phyloP scores from a whole-genome alignment of 768 basidiomycete genomes.

The Termitomyces sp. region DNA sequence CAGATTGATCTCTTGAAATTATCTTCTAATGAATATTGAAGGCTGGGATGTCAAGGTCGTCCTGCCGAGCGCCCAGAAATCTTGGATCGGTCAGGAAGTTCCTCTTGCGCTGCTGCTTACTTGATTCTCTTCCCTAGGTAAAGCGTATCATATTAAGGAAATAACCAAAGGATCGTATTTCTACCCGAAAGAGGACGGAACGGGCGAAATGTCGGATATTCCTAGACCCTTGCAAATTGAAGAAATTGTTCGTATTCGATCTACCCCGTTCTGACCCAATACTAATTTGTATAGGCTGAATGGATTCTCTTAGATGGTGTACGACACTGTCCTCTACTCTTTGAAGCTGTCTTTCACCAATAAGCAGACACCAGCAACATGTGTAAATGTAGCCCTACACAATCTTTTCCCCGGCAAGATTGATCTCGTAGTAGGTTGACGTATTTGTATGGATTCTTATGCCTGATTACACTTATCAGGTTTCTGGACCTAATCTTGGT shows the following conservation, averaged over 20 bases:
- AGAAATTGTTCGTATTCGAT: constrained; percentile 49
- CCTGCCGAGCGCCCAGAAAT: constrained; percentile 77
- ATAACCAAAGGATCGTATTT: constrained; percentile 68
- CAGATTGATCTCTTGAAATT: neutral
- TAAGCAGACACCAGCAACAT: constrained; percentile 84
- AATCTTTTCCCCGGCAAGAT: constrained; percentile 84
- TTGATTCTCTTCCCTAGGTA: constrained; percentile 41
- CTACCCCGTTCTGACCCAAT: neutral
- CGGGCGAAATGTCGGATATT: constrained; percentile 59
- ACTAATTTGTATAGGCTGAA: constrained; percentile 44
- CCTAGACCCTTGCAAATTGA: constrained; percentile 69
- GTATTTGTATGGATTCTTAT: constrained; percentile 2
- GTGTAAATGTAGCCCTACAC: constrained; percentile 86
- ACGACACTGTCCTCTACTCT: constrained; percentile 18
- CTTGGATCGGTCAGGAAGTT: constrained; percentile 70
- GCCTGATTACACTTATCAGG: constrained; percentile 33
- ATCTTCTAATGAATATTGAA: constrained; percentile 18
- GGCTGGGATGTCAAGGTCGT: constrained; percentile 83
- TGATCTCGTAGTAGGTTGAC: constrained; percentile 73
- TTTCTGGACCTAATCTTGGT: constrained; percentile 85
- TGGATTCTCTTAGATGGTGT: constrained; percentile 92
- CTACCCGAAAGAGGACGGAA: constrained; percentile 69
- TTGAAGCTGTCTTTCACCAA: constrained; percentile 3
- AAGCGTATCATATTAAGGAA: constrained; percentile 78
- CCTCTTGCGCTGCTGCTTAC: neutral